phyloP scores from a whole-genome alignment of 345 rosid genomes.

The Citrus maxima region DNA sequence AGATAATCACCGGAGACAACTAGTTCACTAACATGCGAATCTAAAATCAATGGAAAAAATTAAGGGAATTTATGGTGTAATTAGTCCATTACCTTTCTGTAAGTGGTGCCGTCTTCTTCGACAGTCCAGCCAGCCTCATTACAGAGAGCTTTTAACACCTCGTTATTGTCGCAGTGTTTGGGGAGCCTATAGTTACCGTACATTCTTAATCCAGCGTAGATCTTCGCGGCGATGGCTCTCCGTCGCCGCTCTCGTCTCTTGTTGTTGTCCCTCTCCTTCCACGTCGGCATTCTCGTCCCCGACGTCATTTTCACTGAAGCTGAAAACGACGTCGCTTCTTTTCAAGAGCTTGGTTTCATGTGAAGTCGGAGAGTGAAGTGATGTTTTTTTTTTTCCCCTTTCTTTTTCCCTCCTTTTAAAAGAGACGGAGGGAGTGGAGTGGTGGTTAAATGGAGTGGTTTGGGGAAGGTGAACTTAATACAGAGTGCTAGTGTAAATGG shows the following conservation, averaged over 20 bases:
- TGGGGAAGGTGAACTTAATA: constrained; percentile 25
- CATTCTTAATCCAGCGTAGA: constrained; percentile 79
- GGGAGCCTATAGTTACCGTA: constrained; percentile 94
- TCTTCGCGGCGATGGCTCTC: constrained; percentile 96
- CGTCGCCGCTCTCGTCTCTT: constrained; percentile 86
- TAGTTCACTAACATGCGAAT: constrained; percentile 2
- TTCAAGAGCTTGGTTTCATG: constrained; percentile 8
- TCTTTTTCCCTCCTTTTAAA: background rate
- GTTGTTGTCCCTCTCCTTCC: constrained; percentile 99
- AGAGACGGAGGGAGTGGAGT: constrained; percentile 18
- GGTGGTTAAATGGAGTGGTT: constrained; percentile 23
- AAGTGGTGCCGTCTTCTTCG: constrained; percentile 96
- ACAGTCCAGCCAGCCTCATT: constrained; percentile 96
- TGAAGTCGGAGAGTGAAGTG: background rate
- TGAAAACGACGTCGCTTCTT: constrained; percentile 15
- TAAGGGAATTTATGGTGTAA: background rate
- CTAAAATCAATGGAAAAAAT: no score
- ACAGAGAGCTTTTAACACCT: constrained; percentile 94
- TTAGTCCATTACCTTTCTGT: constrained; percentile 63
- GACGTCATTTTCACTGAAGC: constrained; percentile 58
- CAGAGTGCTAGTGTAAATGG: constrained; percentile 4
- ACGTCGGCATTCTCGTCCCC: constrained; percentile 90
- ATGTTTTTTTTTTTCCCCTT: background rate
- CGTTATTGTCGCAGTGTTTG: constrained; percentile 97
- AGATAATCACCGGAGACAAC: background rate